These are phyloP conservation scores for Dactylorhiza incarnata DNA, from an alignment of 106 monocot species.

Conservation along the genomic window DNA sequence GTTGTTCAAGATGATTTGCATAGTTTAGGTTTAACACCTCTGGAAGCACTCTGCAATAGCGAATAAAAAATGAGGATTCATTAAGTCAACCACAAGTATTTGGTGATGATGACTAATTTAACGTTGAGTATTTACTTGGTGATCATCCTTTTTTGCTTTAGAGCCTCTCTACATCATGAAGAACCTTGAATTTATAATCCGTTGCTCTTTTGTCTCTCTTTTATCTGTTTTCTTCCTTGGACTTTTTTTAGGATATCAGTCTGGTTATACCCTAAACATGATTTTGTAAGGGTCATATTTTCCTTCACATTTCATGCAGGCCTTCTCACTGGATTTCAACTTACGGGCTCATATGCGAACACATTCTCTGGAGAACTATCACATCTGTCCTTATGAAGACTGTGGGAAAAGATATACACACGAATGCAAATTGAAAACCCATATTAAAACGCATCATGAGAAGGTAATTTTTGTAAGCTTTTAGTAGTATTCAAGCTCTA, in stretches of 20 bases:
- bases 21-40: no score
- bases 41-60: no score
- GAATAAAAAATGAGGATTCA: no score
- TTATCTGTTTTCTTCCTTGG: background rate
- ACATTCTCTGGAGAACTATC: conserved; percentile 83
- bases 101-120: no score
- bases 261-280: background rate
- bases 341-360: conserved; percentile 80
- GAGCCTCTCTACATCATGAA: no score
- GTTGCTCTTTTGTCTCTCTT: no score
- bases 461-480: conserved; percentile 38
- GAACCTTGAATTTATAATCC: no score
- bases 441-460: conserved; percentile 77
- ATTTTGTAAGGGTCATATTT: no score
- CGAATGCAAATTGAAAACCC: conserved; percentile 71
- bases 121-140: no score
- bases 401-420: conserved; percentile 85
- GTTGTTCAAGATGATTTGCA: no score
- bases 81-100: no score
- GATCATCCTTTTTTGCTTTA: no score
- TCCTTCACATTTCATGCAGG: conserved; percentile 35
- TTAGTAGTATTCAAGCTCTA: background rate
- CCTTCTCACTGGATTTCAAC: conserved; percentile 94
- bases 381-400: conserved; percentile 71
- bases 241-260: background rate